phyloP scores from a whole-genome alignment of 768 basidiomycete species.

The Suillus fuscotomentosus region DNA sequence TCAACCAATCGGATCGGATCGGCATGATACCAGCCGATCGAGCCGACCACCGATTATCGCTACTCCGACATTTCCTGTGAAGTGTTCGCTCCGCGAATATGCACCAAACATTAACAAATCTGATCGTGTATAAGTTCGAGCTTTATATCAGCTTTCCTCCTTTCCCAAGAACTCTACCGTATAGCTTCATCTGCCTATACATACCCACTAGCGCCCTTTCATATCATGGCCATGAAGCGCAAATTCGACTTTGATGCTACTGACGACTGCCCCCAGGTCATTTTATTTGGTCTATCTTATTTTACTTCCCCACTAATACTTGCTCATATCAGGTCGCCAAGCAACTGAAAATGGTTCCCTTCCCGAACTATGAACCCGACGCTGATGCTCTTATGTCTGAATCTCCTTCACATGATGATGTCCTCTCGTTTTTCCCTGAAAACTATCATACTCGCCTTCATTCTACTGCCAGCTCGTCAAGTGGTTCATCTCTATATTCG shows the following conservation, averaged over 20 bases:
- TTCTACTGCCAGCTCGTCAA: slow-evolving; percentile 62
- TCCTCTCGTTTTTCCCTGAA: slow-evolving; percentile 56
- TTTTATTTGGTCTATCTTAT: slow-evolving; percentile 13
- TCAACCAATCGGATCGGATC: slow-evolving; percentile 28
- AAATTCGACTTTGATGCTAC: slow-evolving; percentile 64
- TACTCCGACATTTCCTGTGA: slow-evolving; percentile 15
- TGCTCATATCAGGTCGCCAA: slow-evolving; percentile 48
- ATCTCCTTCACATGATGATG: slow-evolving; percentile 50
- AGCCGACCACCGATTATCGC: slow-evolving; percentile 17
- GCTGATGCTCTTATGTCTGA: slow-evolving; percentile 71
- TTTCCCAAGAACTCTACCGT: slow-evolving; percentile 24
- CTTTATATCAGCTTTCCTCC: slow-evolving; percentile 16
- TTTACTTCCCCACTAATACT: slow-evolving; percentile 22
- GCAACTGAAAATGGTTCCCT: slow-evolving; percentile 73
- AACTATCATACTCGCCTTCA: slow-evolving; percentile 59
- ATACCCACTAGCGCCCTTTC: slow-evolving; percentile 8
- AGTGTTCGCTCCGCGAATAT: slow-evolving; percentile 20
- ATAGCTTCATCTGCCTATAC: slow-evolving; percentile 8
- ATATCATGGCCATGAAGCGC: slow-evolving; percentile 68
- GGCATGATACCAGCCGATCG: slow-evolving; percentile 13
- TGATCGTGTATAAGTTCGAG: slow-evolving; percentile 30
- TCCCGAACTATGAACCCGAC: slow-evolving; percentile 64
- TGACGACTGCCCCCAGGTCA: slow-evolving; percentile 50
- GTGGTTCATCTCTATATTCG: slow-evolving; percentile 45
- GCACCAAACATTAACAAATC: slow-evolving; percentile 27